Conservation (phyloP, 345 rosid genomes). For the Passiflora organensis region DNA sequence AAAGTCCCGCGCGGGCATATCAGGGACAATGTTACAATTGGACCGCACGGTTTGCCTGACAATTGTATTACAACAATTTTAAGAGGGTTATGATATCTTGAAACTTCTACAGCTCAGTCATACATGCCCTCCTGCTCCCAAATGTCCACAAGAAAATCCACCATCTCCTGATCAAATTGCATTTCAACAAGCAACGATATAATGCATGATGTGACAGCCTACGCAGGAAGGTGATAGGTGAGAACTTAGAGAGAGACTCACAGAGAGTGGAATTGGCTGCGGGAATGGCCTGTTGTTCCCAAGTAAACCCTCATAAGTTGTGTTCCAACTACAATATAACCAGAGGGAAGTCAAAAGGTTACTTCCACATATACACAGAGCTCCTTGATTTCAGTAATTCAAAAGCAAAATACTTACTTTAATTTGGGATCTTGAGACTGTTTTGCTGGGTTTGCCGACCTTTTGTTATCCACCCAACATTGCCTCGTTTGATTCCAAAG, state of each 20-base stretch:
- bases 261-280: constrained; percentile 71
- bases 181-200: not conserved
- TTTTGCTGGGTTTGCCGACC: constrained; percentile 4
- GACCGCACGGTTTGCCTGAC: constrained; percentile 1
- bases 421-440: constrained; percentile 21
- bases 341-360: constrained; percentile 8
- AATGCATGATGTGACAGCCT: not conserved
- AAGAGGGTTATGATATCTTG: constrained; percentile 12
- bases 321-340: constrained; percentile 61
- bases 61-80: constrained; percentile 9
- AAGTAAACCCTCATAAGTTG: constrained; percentile 62
- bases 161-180: constrained; percentile 66
- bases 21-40: constrained; percentile 14
- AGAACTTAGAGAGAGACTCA: constrained; percentile 26
- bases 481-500: constrained; percentile 27
- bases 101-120: constrained; percentile 37
- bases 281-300: constrained; percentile 84
- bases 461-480: constrained; percentile 21
- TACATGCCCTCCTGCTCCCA: constrained; percentile 95
- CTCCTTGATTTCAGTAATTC: not conserved
- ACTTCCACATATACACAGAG: too few species aligned
- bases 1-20: constrained; percentile 11
- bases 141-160: constrained; percentile 78
- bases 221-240: not conserved
- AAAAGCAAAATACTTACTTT: constrained; percentile 16